These are phyloP conservation scores for Penicillium sp. DNA, from an alignment of 2,329 filamentous ascomycete genomes.

Conservation along the genomic window DNA sequence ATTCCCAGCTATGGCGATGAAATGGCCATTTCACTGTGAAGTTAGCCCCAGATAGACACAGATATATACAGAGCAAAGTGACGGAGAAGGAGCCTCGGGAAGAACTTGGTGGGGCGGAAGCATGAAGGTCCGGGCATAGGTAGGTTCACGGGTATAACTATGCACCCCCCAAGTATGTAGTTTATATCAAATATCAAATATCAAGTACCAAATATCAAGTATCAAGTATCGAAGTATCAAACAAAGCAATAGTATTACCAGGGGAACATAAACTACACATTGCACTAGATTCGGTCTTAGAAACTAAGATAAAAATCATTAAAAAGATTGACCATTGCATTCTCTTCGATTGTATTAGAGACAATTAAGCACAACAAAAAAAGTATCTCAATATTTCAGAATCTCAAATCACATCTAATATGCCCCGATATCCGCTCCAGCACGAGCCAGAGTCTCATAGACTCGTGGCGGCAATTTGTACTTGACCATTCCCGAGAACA, in stretches of 20 bases:
- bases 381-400: background rate
- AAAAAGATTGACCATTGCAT: background rate
- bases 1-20: slow-evolving; percentile 1
- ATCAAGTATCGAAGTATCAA: too few relatives aligned
- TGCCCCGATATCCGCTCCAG: slow-evolving; percentile 64
- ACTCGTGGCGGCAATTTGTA: slow-evolving; percentile 85
- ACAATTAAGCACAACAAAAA: background rate
- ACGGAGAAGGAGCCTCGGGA: background rate
- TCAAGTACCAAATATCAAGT: too few relatives aligned
- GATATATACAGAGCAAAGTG: background rate
- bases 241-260: background rate
- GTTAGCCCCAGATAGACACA: background rate
- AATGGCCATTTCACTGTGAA: slow-evolving; percentile 1
- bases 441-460: slow-evolving; percentile 83
- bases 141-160: background rate
- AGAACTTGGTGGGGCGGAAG: slow-evolving; percentile 1
- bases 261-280: background rate
- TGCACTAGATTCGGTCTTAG: background rate
- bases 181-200: background rate
- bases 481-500: slow-evolving; percentile 88
- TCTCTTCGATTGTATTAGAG: background rate
- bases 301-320: background rate
- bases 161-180: too few relatives aligned
- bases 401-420: slow-evolving; percentile 28
- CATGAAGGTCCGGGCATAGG: background rate